Base-by-base conservation (phyloP, 208 protist species). In the Crithidia bombi region DNA sequence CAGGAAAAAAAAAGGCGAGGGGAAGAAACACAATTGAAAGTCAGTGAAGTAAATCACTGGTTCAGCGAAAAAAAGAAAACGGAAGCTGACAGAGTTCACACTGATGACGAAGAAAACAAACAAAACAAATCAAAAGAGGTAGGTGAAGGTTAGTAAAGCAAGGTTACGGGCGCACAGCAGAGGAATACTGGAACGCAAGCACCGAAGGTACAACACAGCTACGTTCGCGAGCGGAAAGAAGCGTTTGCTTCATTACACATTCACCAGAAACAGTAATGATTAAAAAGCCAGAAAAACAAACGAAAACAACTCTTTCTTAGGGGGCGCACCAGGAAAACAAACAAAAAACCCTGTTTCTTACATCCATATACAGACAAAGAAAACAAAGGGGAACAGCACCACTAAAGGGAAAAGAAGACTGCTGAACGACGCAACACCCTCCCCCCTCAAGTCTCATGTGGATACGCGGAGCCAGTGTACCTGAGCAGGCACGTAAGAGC, bases 211-310 rank as follows among this genome's bases (percentile, higher is more conserved):
- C 12, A 44, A 44, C 54, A 44, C 39, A 6, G 54, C n/a, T 44
- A 59, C 54, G 54, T 59, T 59, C 54, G 54, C 54, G 19, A 44
- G 54, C 35, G 35, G n/a, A 17, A 23, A 21, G 30, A 38, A 38
- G 30, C 30, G 21, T 21, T n/a, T 11, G 28, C 50, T 56, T 56
- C 28, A 38, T 56, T 56, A 56, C 7, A 49, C 11, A 49, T 23
- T 23, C 7, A 49, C 21, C n/a, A n/a, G n/a, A 52, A 25, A 49
- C 43, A 49, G 21, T 32, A 17, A 52, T 32, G 7, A 7, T 6
- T 6, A 52, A 56, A 38, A 57, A 43, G 26, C 39, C 39, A 44
- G 11, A 44, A 58, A 58, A 58, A 43, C n/a, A n/a, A n/a, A n/a
- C n/a, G n/a, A n/a, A n/a, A n/a, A n/a, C n/a, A n/a, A n/a, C n/a